Evolutionary conservation across 2,329 filamentous ascomycete species (phyloP).

Genomic region (Venturia carpophila): DNA sequence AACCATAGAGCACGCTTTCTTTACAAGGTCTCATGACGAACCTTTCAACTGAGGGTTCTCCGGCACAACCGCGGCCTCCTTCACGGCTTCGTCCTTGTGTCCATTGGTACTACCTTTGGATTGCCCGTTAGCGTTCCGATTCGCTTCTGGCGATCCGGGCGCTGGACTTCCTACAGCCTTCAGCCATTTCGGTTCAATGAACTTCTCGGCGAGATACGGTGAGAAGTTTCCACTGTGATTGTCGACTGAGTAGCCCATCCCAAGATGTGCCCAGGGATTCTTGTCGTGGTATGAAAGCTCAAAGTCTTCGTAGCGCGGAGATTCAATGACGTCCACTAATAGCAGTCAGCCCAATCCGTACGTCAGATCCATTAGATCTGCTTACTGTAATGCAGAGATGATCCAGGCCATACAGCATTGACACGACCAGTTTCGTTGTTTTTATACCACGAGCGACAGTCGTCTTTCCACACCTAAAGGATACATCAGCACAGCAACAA

Average conservation of each 20-base stretch:
- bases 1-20: neutral
- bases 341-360: neutral
- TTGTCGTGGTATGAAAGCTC: slow-evolving; percentile 34
- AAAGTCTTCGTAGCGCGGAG: slow-evolving; percentile 38
- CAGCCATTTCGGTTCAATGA: slow-evolving; percentile 38
- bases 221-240: slow-evolving; percentile 29
- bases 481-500: neutral
- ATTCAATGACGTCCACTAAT: slow-evolving; percentile 30
- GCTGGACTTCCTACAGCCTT: slow-evolving; percentile 24
- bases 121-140: neutral
- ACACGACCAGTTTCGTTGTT: slow-evolving; percentile 34
- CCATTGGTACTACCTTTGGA: neutral
- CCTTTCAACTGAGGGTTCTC: neutral
- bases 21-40: neutral
- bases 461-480: slow-evolving; percentile 36
- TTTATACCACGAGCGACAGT: slow-evolving; percentile 35
- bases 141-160: neutral
- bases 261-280: slow-evolving; percentile 37
- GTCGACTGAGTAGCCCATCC: slow-evolving; percentile 33
- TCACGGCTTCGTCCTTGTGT: neutral
- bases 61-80: neutral
- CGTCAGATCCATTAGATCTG: neutral
- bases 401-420: slow-evolving; percentile 42
- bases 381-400: slow-evolving; percentile 40
- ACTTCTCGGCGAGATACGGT: slow-evolving; percentile 34